These are phyloP conservation scores for Bjerkandera adusta DNA, from an alignment of 1,284 basidiomycete genomes.

Conservation along the genomic window DNA sequence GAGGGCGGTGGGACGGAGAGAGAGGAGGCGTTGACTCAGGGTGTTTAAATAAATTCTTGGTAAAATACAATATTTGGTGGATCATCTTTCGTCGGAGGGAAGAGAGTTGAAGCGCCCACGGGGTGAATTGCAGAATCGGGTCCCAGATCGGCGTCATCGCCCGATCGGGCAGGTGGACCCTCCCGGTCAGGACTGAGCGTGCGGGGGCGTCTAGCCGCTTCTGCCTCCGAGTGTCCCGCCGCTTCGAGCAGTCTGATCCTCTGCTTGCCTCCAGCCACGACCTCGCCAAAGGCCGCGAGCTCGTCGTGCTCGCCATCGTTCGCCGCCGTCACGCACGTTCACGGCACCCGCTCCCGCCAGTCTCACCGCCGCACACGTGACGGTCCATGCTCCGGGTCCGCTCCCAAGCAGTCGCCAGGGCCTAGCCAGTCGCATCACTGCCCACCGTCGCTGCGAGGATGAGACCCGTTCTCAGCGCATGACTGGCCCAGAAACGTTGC, in stretches of 20 bases:
- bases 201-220: slow-evolving; percentile 2
- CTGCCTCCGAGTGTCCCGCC: too few relatives aligned
- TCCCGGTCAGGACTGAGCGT: background rate
- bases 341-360: background rate
- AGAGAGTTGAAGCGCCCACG: slow-evolving; percentile 7
- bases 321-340: background rate
- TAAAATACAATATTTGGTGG: slow-evolving; percentile 4
- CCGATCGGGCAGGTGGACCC: background rate
- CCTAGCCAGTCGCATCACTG: background rate
- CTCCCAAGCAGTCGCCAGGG: slow-evolving; percentile 1
- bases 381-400: slow-evolving; percentile 15
- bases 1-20: slow-evolving; percentile 4
- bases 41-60: slow-evolving; percentile 17
- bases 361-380: slow-evolving; percentile 19
- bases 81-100: slow-evolving; percentile 5
- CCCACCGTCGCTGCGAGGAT: too few relatives aligned
- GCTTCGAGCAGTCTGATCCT: too few relatives aligned
- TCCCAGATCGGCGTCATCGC: slow-evolving; percentile 7
- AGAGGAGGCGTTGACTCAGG: slow-evolving; percentile 1
- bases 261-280: background rate
- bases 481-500: too few relatives aligned
- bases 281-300: too few relatives aligned
- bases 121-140: slow-evolving; percentile 10
- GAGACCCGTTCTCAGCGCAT: too few relatives aligned
- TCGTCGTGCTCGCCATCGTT: slow-evolving; percentile 1